Conservation (phyloP, 805 yeast genomes). For the Candida nonsorbophila region DNA sequence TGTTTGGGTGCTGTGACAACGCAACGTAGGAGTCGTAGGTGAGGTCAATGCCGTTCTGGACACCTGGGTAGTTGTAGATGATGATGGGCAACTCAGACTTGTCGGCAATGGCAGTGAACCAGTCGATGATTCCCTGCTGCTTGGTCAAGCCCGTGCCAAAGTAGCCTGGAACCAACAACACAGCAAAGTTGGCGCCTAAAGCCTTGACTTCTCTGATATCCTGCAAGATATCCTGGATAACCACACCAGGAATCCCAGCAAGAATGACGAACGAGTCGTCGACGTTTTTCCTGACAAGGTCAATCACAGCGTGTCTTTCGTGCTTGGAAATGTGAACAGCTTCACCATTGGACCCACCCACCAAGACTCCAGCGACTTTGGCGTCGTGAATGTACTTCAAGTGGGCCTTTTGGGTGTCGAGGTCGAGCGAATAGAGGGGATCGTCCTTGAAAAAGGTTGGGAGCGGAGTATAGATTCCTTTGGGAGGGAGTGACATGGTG, state of each 20-base stretch:
- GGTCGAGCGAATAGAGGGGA: conserved; percentile 23
- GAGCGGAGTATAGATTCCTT: conserved; percentile 48
- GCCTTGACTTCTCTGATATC: conserved; percentile 27
- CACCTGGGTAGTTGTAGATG: conserved; percentile 46
- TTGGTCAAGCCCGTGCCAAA: conserved; percentile 38
- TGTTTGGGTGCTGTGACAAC: conserved; percentile 41
- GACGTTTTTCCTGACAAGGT: conserved; percentile 26
- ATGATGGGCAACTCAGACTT: conserved; percentile 37
- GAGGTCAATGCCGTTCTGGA: conserved; percentile 35
- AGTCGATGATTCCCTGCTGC: conserved; percentile 44
- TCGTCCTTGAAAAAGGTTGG: conserved; percentile 51
- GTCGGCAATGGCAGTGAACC: conserved; percentile 39
- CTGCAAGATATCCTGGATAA: conserved; percentile 39
- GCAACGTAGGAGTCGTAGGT: conserved; percentile 32
- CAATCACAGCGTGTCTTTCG: conserved; percentile 35
- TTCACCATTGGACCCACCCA: conserved; percentile 55
- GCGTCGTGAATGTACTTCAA: conserved; percentile 33
- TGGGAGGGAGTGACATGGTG: no score
- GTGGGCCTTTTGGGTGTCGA: conserved; percentile 41
- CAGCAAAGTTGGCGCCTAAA: conserved; percentile 36
- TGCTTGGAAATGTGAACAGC: conserved; percentile 42
- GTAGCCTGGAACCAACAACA: conserved; percentile 43
- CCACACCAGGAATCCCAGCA: conserved; percentile 45
- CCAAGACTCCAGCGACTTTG: conserved; percentile 45
- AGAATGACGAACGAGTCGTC: conserved; percentile 34